These are phyloP conservation scores for Sporothrix protearum DNA, from an alignment of 2,329 filamentous ascomycete species.

Conservation along the genomic window DNA sequence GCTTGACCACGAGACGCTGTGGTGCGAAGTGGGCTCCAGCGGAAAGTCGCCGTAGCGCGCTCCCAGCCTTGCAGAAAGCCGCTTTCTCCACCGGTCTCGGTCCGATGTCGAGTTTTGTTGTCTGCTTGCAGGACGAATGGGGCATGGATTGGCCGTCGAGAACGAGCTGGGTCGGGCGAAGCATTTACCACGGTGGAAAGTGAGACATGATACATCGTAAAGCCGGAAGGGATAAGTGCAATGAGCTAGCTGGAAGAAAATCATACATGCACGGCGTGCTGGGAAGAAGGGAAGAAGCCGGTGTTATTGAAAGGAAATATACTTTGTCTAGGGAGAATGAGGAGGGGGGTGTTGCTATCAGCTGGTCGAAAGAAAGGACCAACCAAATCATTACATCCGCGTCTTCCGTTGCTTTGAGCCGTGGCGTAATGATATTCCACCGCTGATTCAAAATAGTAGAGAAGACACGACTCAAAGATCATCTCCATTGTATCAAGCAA, in stretches of 20 bases:
- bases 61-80: background rate
- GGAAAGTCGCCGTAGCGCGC: background rate
- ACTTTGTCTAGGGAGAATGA: background rate
- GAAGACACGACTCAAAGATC: background rate
- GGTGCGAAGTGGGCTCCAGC: background rate
- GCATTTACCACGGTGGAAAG: background rate
- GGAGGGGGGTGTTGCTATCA: background rate
- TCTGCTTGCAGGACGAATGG: background rate
- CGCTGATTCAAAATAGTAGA: background rate
- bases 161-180: background rate
- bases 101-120: background rate
- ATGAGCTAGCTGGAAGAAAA: background rate
- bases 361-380: background rate
- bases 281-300: background rate
- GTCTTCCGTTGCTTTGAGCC: background rate
- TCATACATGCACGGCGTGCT: background rate
- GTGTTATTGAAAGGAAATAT: background rate
- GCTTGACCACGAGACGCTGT: background rate
- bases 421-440: conserved; percentile 2
- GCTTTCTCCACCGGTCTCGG: background rate
- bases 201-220: background rate
- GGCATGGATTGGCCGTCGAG: conserved; percentile 3
- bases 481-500: background rate
- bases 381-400: background rate
- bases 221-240: background rate